Base-by-base conservation (phyloP, 345 rosid species). In the Populus deltoides region DNA sequence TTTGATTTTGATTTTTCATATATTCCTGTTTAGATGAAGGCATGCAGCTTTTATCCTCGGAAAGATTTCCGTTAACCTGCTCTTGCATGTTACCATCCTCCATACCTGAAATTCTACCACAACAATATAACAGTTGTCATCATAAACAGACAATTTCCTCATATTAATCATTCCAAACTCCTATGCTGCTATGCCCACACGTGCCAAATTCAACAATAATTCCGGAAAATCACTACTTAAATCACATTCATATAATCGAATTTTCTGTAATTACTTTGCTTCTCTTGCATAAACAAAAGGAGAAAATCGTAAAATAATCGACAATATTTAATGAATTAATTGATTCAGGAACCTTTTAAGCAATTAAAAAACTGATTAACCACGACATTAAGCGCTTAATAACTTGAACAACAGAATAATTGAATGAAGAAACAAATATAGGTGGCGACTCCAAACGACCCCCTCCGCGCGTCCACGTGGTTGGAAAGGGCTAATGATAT, bases 11-110 rank as follows among this genome's bases (percentile, higher is more conserved):
- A 25, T 25, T 25, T 25, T 25, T 25, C 27, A 25, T 25, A 25
- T 25, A 25, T 1, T 25, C 27, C 1, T n/a, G 86, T 51, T 88
- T 83, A 38, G 93, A 76, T 77, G 93, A 90, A 24, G 92, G 91
- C 89, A 81, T 80, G 53, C 88, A 51, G 65, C 80, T 81, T 6
- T 84, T 90, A 25, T 85, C 88, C 71, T 78, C 81, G 5, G 84
- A 67, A 72, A 81, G 70, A 84, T 86, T 85, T 77, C 82, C 91
- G 41, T 80, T 83, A 2, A 83, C 87, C 55, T 74, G 86, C 71
- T 85, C 86, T 68, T 88, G 89, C 59, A 79, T 90, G 78, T 87
- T 90, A 51, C 66, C 82, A 75, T 85, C 87, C 83, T 85, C 94
- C 83, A 66, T 84, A 81, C 80, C 82, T 66, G 90, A 87, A 51